phyloP scores from a whole-genome alignment of 2,329 filamentous ascomycete genomes.

The Colletotrichum orchidophilum region DNA sequence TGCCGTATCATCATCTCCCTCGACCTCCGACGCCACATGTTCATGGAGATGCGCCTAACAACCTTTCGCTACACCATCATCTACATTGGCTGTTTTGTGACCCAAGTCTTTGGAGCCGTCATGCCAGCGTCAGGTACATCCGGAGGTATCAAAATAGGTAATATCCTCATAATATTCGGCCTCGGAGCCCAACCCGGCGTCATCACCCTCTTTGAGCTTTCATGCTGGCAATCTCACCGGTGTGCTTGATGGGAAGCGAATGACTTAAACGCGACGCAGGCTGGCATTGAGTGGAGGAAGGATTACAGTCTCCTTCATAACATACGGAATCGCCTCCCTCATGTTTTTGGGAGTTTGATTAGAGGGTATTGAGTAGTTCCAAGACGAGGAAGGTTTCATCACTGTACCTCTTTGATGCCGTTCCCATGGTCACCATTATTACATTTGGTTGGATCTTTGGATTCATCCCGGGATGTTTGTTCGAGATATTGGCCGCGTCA shows the following conservation, averaged over 20 bases:
- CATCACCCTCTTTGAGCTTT: constrained; percentile 55
- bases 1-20: constrained; percentile 45
- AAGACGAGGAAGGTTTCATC: constrained; percentile 44
- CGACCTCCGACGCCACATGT: constrained; percentile 46
- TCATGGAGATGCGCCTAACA: constrained; percentile 48
- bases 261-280: neutral
- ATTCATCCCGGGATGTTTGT: constrained; percentile 34
- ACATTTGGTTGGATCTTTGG: constrained; percentile 34
- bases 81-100: constrained; percentile 53
- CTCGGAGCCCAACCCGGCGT: constrained; percentile 59
- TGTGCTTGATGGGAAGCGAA: neutral
- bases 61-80: constrained; percentile 59
- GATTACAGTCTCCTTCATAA: constrained; percentile 33
- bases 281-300: constrained; percentile 31
- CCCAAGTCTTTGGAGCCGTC: constrained; percentile 49
- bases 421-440: constrained; percentile 52
- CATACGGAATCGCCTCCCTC: constrained; percentile 31
- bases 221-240: constrained; percentile 3
- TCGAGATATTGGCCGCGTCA: constrained; percentile 14
- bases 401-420: constrained; percentile 54
- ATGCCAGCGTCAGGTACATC: constrained; percentile 37
- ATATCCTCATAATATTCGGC: constrained; percentile 43
- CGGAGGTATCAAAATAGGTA: constrained; percentile 28
- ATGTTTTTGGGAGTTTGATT: constrained; percentile 36
- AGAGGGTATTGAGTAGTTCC: constrained; percentile 35